Conservation (phyloP, 2,329 filamentous ascomycete species). For the Ophiobolus disseminans region DNA sequence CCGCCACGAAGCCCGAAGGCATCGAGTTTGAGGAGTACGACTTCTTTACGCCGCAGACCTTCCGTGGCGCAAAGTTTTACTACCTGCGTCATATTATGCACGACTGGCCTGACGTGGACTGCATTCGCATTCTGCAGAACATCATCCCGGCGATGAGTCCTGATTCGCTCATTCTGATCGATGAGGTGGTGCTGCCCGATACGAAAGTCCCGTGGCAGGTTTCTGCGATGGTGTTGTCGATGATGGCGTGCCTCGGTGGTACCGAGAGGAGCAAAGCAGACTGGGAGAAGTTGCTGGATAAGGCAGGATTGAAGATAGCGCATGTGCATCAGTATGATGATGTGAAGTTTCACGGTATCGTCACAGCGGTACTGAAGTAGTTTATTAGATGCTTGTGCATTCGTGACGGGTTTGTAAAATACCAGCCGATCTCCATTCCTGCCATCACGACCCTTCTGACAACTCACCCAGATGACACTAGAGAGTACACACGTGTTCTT, state of each 20-base stretch:
- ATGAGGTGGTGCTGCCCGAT: constrained; percentile 42
- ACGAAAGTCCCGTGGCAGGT: constrained; percentile 37
- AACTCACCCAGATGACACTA: too few species aligned
- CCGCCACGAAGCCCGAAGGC: constrained; percentile 20
- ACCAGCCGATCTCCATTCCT: too few species aligned
- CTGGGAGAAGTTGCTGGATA: constrained; percentile 26
- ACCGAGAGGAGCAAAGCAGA: constrained; percentile 33
- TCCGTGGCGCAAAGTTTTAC: constrained; percentile 42
- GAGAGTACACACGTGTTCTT: too few species aligned
- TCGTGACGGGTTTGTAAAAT: too few species aligned
- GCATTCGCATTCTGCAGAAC: constrained; percentile 33
- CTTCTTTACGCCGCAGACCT: constrained; percentile 41
- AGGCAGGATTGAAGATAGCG: constrained; percentile 33
- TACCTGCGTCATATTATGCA: constrained; percentile 44
- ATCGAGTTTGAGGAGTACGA: constrained; percentile 41
- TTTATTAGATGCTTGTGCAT: not conserved
- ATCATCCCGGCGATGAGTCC: constrained; percentile 35
- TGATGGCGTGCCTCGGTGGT: constrained; percentile 34
- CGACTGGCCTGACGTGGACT: constrained; percentile 41
- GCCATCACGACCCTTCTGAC: too few species aligned
- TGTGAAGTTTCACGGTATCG: constrained; percentile 27
- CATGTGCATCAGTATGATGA: constrained; percentile 36
- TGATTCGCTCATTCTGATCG: constrained; percentile 40
- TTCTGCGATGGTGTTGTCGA: constrained; percentile 36
- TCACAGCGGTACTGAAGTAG: constrained; percentile 26